phyloP scores from a whole-genome alignment of 2,329 filamentous ascomycete species.

The Penicillium sp. region DNA sequence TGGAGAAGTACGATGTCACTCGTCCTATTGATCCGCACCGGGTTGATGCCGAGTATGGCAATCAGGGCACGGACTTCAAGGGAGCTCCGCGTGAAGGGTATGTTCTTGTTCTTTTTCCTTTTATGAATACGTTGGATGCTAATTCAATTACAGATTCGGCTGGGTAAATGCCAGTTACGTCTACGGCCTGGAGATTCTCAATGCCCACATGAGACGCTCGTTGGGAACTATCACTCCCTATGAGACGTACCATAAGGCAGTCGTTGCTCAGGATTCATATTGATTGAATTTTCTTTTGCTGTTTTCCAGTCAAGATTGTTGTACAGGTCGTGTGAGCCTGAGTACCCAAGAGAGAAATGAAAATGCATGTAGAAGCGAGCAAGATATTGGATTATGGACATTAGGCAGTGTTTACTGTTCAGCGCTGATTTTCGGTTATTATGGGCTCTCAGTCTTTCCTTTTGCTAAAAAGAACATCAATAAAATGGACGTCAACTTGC shows the following conservation, averaged over 20 bases:
- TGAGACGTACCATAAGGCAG: constrained; percentile 72
- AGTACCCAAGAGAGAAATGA: background rate
- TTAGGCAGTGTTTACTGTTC: background rate
- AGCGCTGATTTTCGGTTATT: background rate
- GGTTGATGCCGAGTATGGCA: constrained; percentile 95
- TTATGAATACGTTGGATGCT: constrained; percentile 5
- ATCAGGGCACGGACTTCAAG: constrained; percentile 93
- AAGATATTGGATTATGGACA: background rate
- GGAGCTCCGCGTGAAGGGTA: constrained; percentile 94
- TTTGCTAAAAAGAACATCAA: background rate
- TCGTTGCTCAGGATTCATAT: constrained; percentile 37
- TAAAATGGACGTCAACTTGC: background rate
- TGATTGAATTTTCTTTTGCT: constrained; percentile 3
- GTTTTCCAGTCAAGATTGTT: background rate
- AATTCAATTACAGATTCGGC: constrained; percentile 66
- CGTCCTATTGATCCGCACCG: constrained; percentile 84
- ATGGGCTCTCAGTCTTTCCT: no score
- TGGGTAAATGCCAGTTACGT: constrained; percentile 99
- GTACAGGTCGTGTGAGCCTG: background rate
- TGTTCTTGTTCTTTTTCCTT: constrained; percentile 42
- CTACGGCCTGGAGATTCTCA: constrained; percentile 84
- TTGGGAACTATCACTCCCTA: constrained; percentile 85
- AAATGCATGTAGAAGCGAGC: background rate
- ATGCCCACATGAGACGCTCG: constrained; percentile 83
- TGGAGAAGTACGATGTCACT: constrained; percentile 98